These are phyloP conservation scores for Vigna hirtella DNA, from an alignment of 306 rosid genomes.

Conservation along the genomic window DNA sequence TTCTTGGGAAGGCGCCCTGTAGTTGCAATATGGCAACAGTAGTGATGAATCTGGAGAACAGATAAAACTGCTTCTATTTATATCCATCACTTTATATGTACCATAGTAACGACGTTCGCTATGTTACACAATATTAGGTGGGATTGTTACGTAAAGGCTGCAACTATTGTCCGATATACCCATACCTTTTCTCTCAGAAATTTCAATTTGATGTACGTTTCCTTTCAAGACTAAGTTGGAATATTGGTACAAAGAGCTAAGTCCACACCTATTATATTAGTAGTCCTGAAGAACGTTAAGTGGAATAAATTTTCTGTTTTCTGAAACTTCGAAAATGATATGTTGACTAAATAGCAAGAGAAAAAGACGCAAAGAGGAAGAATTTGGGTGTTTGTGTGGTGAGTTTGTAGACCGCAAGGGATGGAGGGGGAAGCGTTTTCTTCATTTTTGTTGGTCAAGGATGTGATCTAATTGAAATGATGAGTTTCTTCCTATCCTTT, in stretches of 20 bases:
- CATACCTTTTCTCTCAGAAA: constrained; percentile 19
- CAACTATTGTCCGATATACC: not conserved
- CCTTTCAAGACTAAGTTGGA: constrained; percentile 2
- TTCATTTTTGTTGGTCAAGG: constrained; percentile 36
- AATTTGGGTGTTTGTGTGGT: constrained; percentile 32
- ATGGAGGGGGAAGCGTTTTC: constrained; percentile 34
- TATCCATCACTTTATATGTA: constrained; percentile 20
- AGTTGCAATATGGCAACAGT: constrained; percentile 15
- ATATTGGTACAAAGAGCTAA: not conserved
- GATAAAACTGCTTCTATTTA: not conserved
- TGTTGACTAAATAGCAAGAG: constrained; percentile 24
- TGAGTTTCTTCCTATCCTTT: constrained; percentile 9
- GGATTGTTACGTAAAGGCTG: not conserved
- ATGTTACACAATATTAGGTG: not conserved
- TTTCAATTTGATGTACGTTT: not conserved
- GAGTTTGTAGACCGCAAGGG: not conserved
- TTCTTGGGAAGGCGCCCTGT: not conserved
- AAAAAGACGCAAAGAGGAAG: not conserved
- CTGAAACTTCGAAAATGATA: not conserved
- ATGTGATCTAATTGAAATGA: not conserved
- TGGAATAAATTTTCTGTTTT: not conserved
- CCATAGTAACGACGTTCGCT: not conserved
- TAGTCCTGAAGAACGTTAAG: constrained; percentile 10
- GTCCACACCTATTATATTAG: constrained; percentile 13
- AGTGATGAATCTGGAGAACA: not conserved